Percentiles rank a stretch among this genome's conserved stretches.
Conservation (phyloP, 352 stramenopile species). For the Globisporangium spinosum region DNA sequence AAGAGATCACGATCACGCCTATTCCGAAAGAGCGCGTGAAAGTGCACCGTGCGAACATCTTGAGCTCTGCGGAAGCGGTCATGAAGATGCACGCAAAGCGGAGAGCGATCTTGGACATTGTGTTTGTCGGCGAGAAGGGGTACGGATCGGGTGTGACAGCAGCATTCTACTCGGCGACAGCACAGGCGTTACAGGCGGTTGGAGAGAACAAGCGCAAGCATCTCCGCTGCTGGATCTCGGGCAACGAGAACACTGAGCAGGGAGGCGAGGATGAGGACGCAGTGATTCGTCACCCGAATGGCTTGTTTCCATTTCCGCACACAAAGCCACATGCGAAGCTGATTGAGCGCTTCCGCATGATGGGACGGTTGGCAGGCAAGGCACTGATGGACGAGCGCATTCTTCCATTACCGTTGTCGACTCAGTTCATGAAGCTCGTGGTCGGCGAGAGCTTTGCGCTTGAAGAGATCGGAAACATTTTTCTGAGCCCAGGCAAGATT, state of each 20-base stretch:
- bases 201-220: conserved; percentile 38
- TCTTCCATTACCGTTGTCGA: conserved; percentile 66
- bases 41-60: conserved; percentile 67
- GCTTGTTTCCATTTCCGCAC: conserved; percentile 72
- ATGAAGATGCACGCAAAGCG: conserved; percentile 87
- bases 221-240: conserved; percentile 55
- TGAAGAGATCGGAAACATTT: conserved; percentile 54
- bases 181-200: conserved; percentile 55
- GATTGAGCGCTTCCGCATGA: conserved; percentile 74
- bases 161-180: conserved; percentile 80
- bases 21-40: conserved; percentile 87
- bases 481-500: conserved; percentile 60
- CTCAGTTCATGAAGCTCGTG: conserved; percentile 78
- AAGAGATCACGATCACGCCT: conserved; percentile 78
- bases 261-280: conserved; percentile 25
- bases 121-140: conserved; percentile 83
- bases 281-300: conserved; percentile 74
- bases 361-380: conserved; percentile 76
- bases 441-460: conserved; percentile 53
- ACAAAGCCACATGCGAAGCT: conserved; percentile 27
- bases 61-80: conserved; percentile 69
- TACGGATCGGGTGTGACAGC: conserved; percentile 84
- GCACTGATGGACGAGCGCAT: conserved; percentile 80
- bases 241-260: conserved; percentile 30
- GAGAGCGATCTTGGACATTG: conserved; percentile 78